Percentiles rank a stretch among this genome's conserved stretches.
Evolutionary conservation across 306 rosid genomes (phyloP).

Genomic region (Vigna reflexopilosa): DNA sequence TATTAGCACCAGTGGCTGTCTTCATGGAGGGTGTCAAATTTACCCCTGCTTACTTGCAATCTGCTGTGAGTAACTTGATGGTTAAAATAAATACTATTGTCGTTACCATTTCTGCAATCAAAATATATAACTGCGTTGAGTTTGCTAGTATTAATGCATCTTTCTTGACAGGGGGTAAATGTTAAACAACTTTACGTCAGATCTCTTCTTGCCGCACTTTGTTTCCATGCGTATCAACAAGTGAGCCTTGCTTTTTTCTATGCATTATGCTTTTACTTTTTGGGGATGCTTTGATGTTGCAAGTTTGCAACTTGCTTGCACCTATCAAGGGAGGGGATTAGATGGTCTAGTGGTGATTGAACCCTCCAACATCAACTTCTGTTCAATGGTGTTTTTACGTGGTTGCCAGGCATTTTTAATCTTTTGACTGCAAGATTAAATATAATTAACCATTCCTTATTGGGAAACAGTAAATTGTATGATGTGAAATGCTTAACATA

Average conservation of each 20-base stretch:
- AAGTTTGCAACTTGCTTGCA: conserved; percentile 30
- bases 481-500: background rate
- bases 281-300: conserved; percentile 27
- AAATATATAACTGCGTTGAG: conserved; percentile 13
- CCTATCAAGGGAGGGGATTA: background rate
- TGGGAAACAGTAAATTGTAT: background rate
- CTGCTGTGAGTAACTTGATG: conserved; percentile 74
- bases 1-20: conserved; percentile 79
- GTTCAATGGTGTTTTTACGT: background rate
- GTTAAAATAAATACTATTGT: conserved; percentile 29
- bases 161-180: conserved; percentile 76
- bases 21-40: conserved; percentile 90
- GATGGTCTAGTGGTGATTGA: background rate
- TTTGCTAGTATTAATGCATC: conserved; percentile 26
- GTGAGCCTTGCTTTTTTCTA: conserved; percentile 55
- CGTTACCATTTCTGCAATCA: conserved; percentile 16
- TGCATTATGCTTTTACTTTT: conserved; percentile 4
- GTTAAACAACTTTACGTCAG: conserved; percentile 72
- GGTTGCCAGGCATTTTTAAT: conserved; percentile 11
- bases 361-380: background rate
- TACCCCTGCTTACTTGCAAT: conserved; percentile 77
- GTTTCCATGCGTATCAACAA: conserved; percentile 99
- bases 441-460: background rate
- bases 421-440: conserved; percentile 21
- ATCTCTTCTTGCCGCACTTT: conserved; percentile 93